Conservation (phyloP, 2,329 filamentous ascomycete genomes). For the Fusarium sterilihyphosum region DNA sequence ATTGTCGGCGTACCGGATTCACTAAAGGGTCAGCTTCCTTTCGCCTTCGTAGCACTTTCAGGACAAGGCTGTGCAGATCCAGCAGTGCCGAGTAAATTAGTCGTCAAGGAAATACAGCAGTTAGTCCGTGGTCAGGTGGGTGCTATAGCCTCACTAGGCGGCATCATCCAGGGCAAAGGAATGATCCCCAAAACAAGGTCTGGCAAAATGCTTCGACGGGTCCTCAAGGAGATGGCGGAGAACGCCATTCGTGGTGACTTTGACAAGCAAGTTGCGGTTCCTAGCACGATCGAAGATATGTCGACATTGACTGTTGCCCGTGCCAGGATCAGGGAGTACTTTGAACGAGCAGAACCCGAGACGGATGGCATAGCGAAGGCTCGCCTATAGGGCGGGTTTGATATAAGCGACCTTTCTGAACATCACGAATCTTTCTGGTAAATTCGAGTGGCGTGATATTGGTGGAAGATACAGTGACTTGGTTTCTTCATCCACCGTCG, state of each 20-base stretch:
- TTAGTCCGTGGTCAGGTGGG: slow-evolving; percentile 84
- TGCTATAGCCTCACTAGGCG: slow-evolving; percentile 84
- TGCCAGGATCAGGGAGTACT: slow-evolving; percentile 79
- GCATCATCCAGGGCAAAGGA: slow-evolving; percentile 83
- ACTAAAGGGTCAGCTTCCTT: slow-evolving; percentile 90
- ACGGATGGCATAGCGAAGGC: slow-evolving; percentile 63
- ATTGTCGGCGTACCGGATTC: slow-evolving; percentile 87
- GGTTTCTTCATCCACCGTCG: background rate
- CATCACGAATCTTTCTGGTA: background rate
- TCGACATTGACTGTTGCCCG: slow-evolving; percentile 79
- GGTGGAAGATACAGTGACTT: background rate
- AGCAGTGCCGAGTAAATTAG: slow-evolving; percentile 57
- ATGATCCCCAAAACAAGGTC: slow-evolving; percentile 93
- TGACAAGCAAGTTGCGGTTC: slow-evolving; percentile 76
- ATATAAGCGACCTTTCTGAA: background rate
- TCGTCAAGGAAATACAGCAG: slow-evolving; percentile 72
- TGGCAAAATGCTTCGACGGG: slow-evolving; percentile 88
- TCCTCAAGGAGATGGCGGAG: slow-evolving; percentile 85
- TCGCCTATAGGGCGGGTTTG: slow-evolving; percentile 56
- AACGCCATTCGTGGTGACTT: slow-evolving; percentile 80
- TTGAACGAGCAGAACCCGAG: slow-evolving; percentile 60
- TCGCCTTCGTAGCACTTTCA: slow-evolving; percentile 79
- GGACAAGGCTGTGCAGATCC: slow-evolving; percentile 59
- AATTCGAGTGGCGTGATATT: background rate
- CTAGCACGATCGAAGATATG: slow-evolving; percentile 86